phyloP scores from a whole-genome alignment of 2,329 filamentous ascomycete species.

The Lachnellula arida region DNA sequence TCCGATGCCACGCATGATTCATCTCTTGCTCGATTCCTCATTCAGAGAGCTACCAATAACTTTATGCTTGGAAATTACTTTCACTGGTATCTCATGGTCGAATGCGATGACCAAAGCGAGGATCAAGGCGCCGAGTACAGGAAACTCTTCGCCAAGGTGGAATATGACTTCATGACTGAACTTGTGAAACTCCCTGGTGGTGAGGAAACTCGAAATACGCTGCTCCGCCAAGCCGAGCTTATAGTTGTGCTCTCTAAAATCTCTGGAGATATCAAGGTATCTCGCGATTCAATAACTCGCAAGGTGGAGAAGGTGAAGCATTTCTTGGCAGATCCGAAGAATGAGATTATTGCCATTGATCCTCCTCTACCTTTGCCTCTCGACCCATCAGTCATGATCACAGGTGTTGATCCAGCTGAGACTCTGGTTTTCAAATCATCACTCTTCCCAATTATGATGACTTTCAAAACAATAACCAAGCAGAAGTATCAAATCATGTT shows the following conservation, averaged over 20 bases:
- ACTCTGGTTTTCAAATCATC: conserved; percentile 94
- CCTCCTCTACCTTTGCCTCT: conserved; percentile 83
- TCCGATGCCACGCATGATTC: conserved; percentile 66
- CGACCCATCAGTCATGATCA: conserved; percentile 76
- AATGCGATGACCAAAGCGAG: conserved; percentile 72
- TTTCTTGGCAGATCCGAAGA: conserved; percentile 81
- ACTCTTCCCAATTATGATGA: conserved; percentile 82
- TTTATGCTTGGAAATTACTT: conserved; percentile 91
- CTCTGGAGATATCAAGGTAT: conserved; percentile 79
- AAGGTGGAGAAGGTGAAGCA: conserved; percentile 84
- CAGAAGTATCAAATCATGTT: conserved; percentile 88
- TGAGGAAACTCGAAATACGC: conserved; percentile 65
- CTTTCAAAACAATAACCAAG: conserved; percentile 76
- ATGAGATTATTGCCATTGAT: conserved; percentile 78
- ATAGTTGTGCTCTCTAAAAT: conserved; percentile 83
- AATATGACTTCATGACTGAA: conserved; percentile 93
- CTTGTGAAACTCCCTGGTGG: conserved; percentile 69
- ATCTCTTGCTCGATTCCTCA: conserved; percentile 83
- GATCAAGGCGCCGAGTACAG: conserved; percentile 72
- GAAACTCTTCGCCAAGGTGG: conserved; percentile 85
- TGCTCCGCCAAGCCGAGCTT: conserved; percentile 85
- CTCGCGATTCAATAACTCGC: conserved; percentile 64
- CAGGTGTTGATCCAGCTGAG: conserved; percentile 76
- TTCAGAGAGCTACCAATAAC: conserved; percentile 80
- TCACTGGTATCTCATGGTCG: conserved; percentile 98